A percentile compares a stretch with the other conserved stretches of the same genome.
phyloP scores from a whole-genome alignment of 805 yeast species.

The Schwanniomyces pseudopolymorphus region DNA sequence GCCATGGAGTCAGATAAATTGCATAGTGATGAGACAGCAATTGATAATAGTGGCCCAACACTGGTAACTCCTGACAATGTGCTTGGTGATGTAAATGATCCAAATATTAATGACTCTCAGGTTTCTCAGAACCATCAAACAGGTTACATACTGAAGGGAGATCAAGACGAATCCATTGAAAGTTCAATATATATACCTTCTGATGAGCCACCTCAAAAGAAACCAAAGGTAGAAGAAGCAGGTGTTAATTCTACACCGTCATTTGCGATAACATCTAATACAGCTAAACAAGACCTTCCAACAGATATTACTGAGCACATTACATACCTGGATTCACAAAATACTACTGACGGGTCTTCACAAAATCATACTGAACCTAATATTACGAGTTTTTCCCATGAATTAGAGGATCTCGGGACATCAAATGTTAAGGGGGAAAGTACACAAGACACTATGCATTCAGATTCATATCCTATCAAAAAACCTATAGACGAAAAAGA shows the following conservation, averaged over 20 bases:
- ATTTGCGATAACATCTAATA: not conserved
- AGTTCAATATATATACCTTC: not conserved
- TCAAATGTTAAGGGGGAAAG: not conserved
- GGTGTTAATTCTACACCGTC: not conserved
- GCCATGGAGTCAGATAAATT: not conserved
- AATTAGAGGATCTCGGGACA: not conserved
- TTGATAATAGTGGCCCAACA: not conserved
- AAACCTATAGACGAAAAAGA: not conserved
- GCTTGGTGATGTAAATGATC: not conserved
- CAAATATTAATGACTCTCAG: not conserved
- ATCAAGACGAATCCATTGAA: not conserved
- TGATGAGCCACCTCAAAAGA: conserved; percentile 1
- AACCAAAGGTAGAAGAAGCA: not conserved
- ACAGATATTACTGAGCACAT: not conserved
- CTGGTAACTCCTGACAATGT: not conserved
- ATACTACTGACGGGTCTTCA: not conserved
- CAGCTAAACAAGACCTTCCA: not conserved
- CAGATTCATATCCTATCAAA: not conserved
- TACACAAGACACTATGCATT: not conserved
- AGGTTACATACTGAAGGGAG: not conserved
- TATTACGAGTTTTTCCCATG: not conserved
- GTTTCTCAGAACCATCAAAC: not conserved
- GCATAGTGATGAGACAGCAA: not conserved
- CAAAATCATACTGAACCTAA: not conserved
- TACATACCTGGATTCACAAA: not conserved